A percentile compares a stretch with the other conserved stretches of the same genome.
Conservation (phyloP, 805 yeast species). For the Candida lessepsii region DNA sequence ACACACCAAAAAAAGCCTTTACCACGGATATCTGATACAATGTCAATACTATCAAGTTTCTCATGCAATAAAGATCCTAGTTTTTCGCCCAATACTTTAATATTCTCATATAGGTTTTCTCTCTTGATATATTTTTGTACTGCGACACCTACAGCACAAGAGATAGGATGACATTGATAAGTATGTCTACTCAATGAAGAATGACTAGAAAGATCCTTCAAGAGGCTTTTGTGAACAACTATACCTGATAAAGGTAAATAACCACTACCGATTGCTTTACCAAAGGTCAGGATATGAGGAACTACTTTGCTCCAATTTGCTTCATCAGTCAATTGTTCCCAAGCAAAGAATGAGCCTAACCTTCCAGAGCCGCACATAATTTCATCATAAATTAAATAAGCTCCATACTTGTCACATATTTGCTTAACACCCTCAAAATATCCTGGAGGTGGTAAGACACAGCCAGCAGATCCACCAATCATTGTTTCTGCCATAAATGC, state of each 20-base stretch:
- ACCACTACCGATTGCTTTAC: slow-evolving; percentile 51
- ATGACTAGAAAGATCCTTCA: no score
- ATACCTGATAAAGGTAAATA: slow-evolving; percentile 24
- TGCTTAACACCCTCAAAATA: slow-evolving; percentile 46
- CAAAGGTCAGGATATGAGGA: slow-evolving; percentile 50
- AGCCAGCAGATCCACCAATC: slow-evolving; percentile 47
- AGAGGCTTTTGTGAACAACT: no score
- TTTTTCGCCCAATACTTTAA: slow-evolving; percentile 42
- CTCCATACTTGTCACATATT: slow-evolving; percentile 52
- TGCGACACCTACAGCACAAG: slow-evolving; percentile 46
- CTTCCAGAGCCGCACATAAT: slow-evolving; percentile 61
- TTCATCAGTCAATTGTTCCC: slow-evolving; percentile 46
- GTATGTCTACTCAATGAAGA: slow-evolving; percentile 45
- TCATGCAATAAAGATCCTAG: slow-evolving; percentile 36
- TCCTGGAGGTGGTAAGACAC: slow-evolving; percentile 27
- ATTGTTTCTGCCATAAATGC: slow-evolving; percentile 47
- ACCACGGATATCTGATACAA: slow-evolving; percentile 59
- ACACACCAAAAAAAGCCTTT: slow-evolving; percentile 57
- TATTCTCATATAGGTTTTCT: slow-evolving; percentile 39
- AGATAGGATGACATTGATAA: slow-evolving; percentile 49
- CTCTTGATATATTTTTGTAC: slow-evolving; percentile 37
- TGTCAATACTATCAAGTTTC: neutral
- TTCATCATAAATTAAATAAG: slow-evolving; percentile 51
- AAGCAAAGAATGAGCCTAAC: slow-evolving; percentile 46
- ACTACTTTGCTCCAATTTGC: no score